Base-by-base conservation (phyloP, 1,139 yeast genomes). In the Hanseniaspora sp. region DNA sequence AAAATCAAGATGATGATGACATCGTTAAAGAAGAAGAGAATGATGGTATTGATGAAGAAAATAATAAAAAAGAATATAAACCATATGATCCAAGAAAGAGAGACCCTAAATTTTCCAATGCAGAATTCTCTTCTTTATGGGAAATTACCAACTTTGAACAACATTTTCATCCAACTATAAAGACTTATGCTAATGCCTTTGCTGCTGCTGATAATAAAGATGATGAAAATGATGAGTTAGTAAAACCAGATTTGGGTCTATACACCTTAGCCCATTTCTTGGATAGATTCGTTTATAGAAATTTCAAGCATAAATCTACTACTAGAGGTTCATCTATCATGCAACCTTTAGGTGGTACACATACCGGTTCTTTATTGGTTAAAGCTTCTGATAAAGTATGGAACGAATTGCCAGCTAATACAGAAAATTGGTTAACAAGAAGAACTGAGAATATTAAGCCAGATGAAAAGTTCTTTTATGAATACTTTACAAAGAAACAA, bases 201-300 rank as follows among this genome's bases (percentile, higher is more conserved):
- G 62, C 80, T 38, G 37, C 9, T 30, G 31, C 38, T 11, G 79
- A 77, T 55, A 72, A 76, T 41, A 73, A 74, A 55, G 66, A 70
- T 33, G 63, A 65, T n/a, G 44, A 49, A 17, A 30, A 13, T 11
- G 48, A 44, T 17, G 64, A 61, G 15, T 71, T 78, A 34, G 68
- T 66, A 29, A 82, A 85, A 64, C 99, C 98, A 9, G 97, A 92
- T 68, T 73, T 92, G 57, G 95, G 95, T 2, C 76, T 94, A 58
- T 92, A 82, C 69, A 82, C 96, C 0, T 74, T 92, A 59, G 74
- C 87, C 31, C 97, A 90, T 69, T 92, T 92, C 77, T 76, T 92
- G 71, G 96, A 92, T 69, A 79, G 95, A 68, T 92, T 94, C 71
- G 96, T 94, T 40, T 92, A 92, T 72, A 84, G 86, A 70, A 88